These are phyloP conservation scores for Aureobasidium uvarum DNA, from an alignment of 2,329 filamentous ascomycete species.

Conservation along the genomic window DNA sequence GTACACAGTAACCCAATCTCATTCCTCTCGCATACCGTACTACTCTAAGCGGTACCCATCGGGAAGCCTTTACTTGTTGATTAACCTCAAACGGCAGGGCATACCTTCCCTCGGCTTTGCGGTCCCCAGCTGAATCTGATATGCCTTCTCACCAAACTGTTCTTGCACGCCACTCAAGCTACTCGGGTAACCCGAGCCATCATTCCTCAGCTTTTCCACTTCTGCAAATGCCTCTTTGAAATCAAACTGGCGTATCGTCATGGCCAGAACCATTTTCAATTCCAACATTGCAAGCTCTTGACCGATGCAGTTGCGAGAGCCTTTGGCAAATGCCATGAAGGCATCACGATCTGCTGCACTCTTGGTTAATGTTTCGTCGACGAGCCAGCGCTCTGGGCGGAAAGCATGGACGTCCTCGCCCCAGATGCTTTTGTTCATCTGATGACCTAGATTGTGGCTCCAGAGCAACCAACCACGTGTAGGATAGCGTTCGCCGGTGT, in stretches of 20 bases:
- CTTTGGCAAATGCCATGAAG: slow-evolving; percentile 34
- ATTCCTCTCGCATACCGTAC: no score
- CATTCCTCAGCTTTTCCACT: slow-evolving; percentile 36
- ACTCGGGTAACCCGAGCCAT: slow-evolving; percentile 40
- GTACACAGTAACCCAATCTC: no score
- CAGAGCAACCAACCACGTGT: slow-evolving; percentile 48
- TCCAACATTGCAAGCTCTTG: slow-evolving; percentile 57
- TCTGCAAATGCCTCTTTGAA: slow-evolving; percentile 45
- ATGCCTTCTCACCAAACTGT: slow-evolving; percentile 38
- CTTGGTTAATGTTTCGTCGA: neutral
- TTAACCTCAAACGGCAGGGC: slow-evolving; percentile 36
- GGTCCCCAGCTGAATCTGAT: slow-evolving; percentile 39
- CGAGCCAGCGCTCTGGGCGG: slow-evolving; percentile 51
- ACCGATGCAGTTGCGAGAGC: slow-evolving; percentile 57
- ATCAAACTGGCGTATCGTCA: slow-evolving; percentile 53
- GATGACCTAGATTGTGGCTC: slow-evolving; percentile 43
- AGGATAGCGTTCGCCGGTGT: slow-evolving; percentile 46
- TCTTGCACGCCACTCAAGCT: slow-evolving; percentile 33
- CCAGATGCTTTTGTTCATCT: slow-evolving; percentile 43
- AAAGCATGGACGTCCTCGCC: slow-evolving; percentile 43
- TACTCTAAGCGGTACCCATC: neutral
- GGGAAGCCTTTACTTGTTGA: neutral
- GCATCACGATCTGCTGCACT: neutral
- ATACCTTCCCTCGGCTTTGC: slow-evolving; percentile 40
- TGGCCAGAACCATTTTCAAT: slow-evolving; percentile 51